These are phyloP conservation scores for Rhizopogon vulgaris DNA, from an alignment of 768 basidiomycete species.

Conservation along the genomic window DNA sequence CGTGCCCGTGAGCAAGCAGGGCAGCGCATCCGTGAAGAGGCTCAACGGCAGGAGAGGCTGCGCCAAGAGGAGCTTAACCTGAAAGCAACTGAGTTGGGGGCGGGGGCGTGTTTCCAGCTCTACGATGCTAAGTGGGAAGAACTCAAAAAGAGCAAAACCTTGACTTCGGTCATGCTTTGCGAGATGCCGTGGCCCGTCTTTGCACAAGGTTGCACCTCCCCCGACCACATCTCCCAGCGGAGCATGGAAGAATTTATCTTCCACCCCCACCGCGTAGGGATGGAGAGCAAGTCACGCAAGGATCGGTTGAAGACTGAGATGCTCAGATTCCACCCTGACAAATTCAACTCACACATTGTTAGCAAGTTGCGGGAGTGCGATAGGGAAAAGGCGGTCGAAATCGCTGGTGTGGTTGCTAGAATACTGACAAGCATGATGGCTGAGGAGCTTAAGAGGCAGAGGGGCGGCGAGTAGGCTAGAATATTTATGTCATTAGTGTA, in stretches of 20 bases:
- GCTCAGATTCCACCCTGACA: conserved; percentile 52
- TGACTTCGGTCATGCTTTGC: conserved; percentile 19
- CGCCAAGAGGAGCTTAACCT: conserved; percentile 11
- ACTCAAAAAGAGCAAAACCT: conserved; percentile 18
- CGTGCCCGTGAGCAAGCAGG: conserved; percentile 13
- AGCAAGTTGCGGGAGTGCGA: conserved; percentile 29
- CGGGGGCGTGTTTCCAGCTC: conserved; percentile 9
- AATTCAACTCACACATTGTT: conserved; percentile 34
- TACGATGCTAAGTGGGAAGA: conserved; percentile 34
- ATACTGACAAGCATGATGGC: conserved; percentile 35
- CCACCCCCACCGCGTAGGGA: conserved; percentile 24
- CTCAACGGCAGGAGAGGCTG: background rate
- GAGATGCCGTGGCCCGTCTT: conserved; percentile 44
- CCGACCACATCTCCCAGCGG: conserved; percentile 29
- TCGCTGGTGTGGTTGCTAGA: conserved; percentile 33
- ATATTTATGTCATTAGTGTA: background rate
- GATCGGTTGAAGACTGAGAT: conserved; percentile 41
- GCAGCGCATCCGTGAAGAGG: conserved; percentile 6
- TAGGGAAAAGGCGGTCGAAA: conserved; percentile 26
- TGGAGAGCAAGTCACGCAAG: conserved; percentile 25
- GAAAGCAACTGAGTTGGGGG: conserved; percentile 4
- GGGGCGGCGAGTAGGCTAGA: background rate
- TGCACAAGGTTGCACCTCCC: conserved; percentile 8
- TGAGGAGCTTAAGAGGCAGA: conserved; percentile 4
- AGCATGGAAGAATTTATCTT: conserved; percentile 35